These are phyloP conservation scores for Aspergillus caelatus DNA, from an alignment of 2,329 filamentous ascomycete genomes.

Conservation along the genomic window DNA sequence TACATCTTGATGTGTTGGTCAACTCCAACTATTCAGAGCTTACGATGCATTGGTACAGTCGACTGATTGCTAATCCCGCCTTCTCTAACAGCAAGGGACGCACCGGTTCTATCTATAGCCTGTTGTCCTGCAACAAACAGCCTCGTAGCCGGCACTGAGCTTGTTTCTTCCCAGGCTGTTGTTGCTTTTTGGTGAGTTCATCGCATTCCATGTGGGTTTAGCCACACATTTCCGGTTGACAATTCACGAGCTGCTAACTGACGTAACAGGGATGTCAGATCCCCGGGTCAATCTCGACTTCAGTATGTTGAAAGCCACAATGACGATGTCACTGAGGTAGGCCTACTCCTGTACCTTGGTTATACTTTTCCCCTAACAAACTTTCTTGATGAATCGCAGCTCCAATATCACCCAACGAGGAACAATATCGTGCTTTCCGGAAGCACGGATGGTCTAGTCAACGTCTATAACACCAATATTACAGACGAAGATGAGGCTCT, in stretches of 20 bases:
- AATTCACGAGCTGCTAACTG: constrained; percentile 29
- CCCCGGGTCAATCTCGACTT: constrained; percentile 35
- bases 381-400: constrained; percentile 24
- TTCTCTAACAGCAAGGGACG: constrained; percentile 45
- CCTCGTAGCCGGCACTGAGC: constrained; percentile 60
- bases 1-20: constrained; percentile 1
- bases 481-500: constrained; percentile 64
- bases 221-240: background rate
- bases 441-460: constrained; percentile 65
- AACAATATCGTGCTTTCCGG: constrained; percentile 60
- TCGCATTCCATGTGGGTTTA: background rate
- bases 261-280: constrained; percentile 47
- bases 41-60: constrained; percentile 7
- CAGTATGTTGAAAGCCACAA: constrained; percentile 53
- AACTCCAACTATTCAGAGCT: background rate
- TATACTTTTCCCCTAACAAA: constrained; percentile 23
- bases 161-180: constrained; percentile 46
- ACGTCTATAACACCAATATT: constrained; percentile 62
- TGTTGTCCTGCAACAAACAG: constrained; percentile 50
- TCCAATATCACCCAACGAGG: constrained; percentile 57
- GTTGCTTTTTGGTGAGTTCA: constrained; percentile 48
- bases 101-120: constrained; percentile 57
- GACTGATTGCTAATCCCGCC: constrained; percentile 19
- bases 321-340: constrained; percentile 63
- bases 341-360: constrained; percentile 16